These are phyloP conservation scores for Podospora pseudopauciseta DNA, from an alignment of 495 filamentous ascomycete species.

Conservation along the genomic window DNA sequence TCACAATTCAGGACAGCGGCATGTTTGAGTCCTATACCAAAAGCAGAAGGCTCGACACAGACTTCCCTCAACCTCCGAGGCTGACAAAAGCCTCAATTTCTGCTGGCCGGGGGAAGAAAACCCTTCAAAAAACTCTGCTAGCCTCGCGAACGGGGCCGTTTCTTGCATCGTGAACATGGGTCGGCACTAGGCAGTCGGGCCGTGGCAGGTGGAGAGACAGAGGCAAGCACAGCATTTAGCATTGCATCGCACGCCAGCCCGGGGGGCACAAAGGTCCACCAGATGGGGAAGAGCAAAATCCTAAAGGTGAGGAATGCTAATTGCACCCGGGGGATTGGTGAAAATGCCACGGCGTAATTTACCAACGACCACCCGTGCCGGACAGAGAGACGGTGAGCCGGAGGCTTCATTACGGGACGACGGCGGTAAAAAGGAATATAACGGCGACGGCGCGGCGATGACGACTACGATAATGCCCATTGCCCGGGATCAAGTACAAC, in stretches of 20 bases:
- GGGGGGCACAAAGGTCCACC: neutral
- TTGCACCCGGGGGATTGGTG: neutral
- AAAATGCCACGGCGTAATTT: neutral
- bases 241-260: neutral
- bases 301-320: neutral
- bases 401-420: neutral
- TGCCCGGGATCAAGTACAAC: neutral
- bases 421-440: neutral
- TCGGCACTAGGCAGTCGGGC: slow-evolving; percentile 17
- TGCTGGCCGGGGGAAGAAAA: neutral
- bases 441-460: neutral
- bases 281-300: slow-evolving; percentile 4
- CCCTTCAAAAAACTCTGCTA: slow-evolving; percentile 1
- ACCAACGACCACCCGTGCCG: neutral
- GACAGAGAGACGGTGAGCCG: neutral
- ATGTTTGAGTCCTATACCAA: neutral
- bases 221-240: neutral
- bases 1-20: neutral
- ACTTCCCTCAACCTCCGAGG: neutral
- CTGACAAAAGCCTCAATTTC: neutral
- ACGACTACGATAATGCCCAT: neutral
- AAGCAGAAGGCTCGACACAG: neutral
- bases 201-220: slow-evolving; percentile 10
- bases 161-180: neutral
- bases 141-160: neutral